Percentiles rank a stretch among this genome's conserved stretches.
phyloP scores from a whole-genome alignment of 1,284 basidiomycete species.

The Xanthoconium separans region DNA sequence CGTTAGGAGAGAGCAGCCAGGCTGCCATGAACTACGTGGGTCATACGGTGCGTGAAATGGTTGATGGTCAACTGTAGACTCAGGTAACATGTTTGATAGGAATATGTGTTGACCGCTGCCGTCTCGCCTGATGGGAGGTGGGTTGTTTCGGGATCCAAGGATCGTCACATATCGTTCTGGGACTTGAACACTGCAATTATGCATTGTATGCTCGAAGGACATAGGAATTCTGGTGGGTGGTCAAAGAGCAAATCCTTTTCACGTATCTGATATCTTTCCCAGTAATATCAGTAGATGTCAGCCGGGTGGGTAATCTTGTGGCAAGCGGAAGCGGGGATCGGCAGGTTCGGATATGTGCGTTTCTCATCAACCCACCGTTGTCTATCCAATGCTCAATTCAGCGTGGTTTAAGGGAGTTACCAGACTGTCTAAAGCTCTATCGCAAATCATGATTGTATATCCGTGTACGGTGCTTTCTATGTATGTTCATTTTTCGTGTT shows the following conservation, averaged over 20 bases:
- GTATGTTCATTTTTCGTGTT: constrained; percentile 28
- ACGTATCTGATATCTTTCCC: constrained; percentile 16
- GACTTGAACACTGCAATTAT: constrained; percentile 72
- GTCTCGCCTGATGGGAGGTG: constrained; percentile 84
- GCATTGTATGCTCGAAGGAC: constrained; percentile 85
- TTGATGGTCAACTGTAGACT: neutral
- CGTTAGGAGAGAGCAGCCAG: constrained; percentile 37
- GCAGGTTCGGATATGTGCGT: constrained; percentile 76
- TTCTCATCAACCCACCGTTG: neutral
- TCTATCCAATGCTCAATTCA: constrained; percentile 1
- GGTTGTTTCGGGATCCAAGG: constrained; percentile 90
- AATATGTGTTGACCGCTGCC: constrained; percentile 78
- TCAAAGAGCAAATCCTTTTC: neutral
- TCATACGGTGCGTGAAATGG: constrained; percentile 58
- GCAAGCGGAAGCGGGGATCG: constrained; percentile 90
- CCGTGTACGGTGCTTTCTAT: constrained; percentile 23
- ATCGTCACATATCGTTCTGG: constrained; percentile 89
- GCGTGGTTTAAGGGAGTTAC: constrained; percentile 26
- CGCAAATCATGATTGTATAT: constrained; percentile 9
- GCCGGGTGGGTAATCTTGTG: constrained; percentile 69
- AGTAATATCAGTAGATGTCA: constrained; percentile 87
- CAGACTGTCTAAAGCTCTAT: constrained; percentile 24
- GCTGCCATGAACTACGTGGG: constrained; percentile 82
- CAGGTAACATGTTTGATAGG: constrained; percentile 37
- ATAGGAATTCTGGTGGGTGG: constrained; percentile 75